Percentiles rank a stretch among this genome's conserved stretches.
Conservation (phyloP, 768 basidiomycete species). For the Podaxis pistillaris region DNA sequence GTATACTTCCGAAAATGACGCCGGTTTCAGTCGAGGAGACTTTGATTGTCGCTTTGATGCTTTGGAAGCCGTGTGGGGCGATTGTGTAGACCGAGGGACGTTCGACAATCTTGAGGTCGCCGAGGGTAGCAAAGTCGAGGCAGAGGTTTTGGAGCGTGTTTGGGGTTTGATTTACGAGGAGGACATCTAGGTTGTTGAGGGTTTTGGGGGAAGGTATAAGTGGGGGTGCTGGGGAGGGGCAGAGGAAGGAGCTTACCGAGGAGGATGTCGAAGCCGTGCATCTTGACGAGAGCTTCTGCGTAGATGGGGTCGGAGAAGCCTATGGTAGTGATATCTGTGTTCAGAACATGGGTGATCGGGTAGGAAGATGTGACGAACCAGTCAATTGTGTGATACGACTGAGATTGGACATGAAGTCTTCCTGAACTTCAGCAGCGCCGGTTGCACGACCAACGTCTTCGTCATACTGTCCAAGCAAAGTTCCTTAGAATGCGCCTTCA, state of each 20-base stretch:
- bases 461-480: constrained; percentile 59
- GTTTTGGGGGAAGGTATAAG: not conserved
- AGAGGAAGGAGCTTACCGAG: constrained; percentile 54
- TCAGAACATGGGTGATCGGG: not conserved
- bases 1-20: constrained; percentile 96
- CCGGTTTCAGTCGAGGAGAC: constrained; percentile 98
- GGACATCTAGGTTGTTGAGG: constrained; percentile 59
- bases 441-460: constrained; percentile 89
- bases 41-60: constrained; percentile 98
- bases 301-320: constrained; percentile 99
- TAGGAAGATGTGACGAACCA: constrained; percentile 41
- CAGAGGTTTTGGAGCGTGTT: constrained; percentile 96
- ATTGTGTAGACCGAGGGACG: constrained; percentile 92
- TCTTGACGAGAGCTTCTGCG: constrained; percentile 96
- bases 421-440: constrained; percentile 75
- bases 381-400: constrained; percentile 93
- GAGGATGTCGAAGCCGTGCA: constrained; percentile 96
- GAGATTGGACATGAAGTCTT: constrained; percentile 94
- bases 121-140: constrained; percentile 95
- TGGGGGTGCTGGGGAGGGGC: not conserved
- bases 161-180: constrained; percentile 93
- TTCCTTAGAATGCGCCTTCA: constrained; percentile 1
- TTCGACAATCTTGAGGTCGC: constrained; percentile 96
- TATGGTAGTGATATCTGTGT: constrained; percentile 21
- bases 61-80: constrained; percentile 96